Evolutionary conservation across 768 basidiomycete species (phyloP).

Genomic region (Strobilomyces dryophilus): DNA sequence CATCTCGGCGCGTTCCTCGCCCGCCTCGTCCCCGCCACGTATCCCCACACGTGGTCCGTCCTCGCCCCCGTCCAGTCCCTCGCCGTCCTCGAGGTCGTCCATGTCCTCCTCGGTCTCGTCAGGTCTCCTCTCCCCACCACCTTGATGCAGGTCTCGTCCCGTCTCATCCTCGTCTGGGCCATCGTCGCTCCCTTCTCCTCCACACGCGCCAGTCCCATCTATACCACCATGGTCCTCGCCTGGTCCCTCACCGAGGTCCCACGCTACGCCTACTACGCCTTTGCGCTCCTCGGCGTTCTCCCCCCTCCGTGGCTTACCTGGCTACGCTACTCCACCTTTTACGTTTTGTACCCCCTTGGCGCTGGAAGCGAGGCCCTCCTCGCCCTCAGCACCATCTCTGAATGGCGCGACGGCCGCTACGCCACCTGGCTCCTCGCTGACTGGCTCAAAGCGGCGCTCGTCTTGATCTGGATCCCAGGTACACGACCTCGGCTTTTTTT

Average conservation of each 20-base stretch:
- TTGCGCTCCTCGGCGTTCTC: slow-evolving; percentile 50
- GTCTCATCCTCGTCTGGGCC: slow-evolving; percentile 85
- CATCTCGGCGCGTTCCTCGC: slow-evolving; percentile 30
- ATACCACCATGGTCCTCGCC: slow-evolving; percentile 86
- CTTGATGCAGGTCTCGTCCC: slow-evolving; percentile 70
- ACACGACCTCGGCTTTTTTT: slow-evolving; percentile 16
- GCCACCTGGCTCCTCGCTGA: slow-evolving; percentile 53
- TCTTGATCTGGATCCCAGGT: slow-evolving; percentile 90
- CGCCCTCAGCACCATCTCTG: slow-evolving; percentile 69
- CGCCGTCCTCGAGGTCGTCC: slow-evolving; percentile 80
- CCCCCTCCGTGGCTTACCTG: slow-evolving; percentile 59
- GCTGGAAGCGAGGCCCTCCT: slow-evolving; percentile 88
- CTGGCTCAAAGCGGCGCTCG: slow-evolving; percentile 54
- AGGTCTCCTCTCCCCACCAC: slow-evolving; percentile 74
- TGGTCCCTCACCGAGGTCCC: slow-evolving; percentile 92
- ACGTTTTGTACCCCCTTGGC: slow-evolving; percentile 88
- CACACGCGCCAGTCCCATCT: slow-evolving; percentile 72
- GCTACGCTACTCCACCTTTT: slow-evolving; percentile 91
- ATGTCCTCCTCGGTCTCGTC: slow-evolving; percentile 77
- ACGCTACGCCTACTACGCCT: slow-evolving; percentile 86
- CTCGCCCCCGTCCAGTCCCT: slow-evolving; percentile 76
- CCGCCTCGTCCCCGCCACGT: slow-evolving; percentile 41
- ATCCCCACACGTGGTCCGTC: slow-evolving; percentile 53
- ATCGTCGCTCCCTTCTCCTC: slow-evolving; percentile 39
- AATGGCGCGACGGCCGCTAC: slow-evolving; percentile 40